A percentile compares a stretch with the other conserved stretches of the same genome.
Conservation (phyloP, 176 grass and related monocot genomes). For the Musa acuminata region DNA sequence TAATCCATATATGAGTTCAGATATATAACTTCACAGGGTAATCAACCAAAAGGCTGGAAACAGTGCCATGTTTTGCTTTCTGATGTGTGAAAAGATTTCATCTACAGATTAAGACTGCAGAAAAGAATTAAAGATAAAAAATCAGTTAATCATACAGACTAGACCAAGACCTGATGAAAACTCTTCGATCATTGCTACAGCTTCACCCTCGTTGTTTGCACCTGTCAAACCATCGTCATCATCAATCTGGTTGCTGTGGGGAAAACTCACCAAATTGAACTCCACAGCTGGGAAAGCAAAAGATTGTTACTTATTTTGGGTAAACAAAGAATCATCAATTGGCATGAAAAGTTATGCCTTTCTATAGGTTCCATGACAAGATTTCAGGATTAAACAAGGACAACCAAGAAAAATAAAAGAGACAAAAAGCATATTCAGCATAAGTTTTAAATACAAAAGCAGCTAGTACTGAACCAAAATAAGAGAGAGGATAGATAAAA, state of each 20-base stretch:
- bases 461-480: too few relatives aligned
- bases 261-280: not conserved
- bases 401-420: too few relatives aligned
- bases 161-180: slow-evolving; percentile 8
- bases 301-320: not conserved
- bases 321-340: too few relatives aligned
- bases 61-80: not conserved
- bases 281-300: slow-evolving; percentile 8
- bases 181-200: slow-evolving; percentile 9
- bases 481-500: too few relatives aligned
- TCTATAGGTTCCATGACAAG: too few relatives aligned
- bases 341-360: too few relatives aligned
- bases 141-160: not conserved
- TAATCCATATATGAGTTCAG: not conserved
- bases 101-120: not conserved
- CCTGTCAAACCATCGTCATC: not conserved
- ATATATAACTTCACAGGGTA: not conserved
- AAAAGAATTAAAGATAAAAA: not conserved
- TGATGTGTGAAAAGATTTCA: too few relatives aligned
- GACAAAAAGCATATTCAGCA: too few relatives aligned
- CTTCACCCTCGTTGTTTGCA: slow-evolving; percentile 9
- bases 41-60: not conserved
- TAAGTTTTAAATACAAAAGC: too few relatives aligned
- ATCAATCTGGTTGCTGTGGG: slow-evolving; percentile 2
- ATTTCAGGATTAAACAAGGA: too few relatives aligned